phyloP scores from a whole-genome alignment of 1,284 basidiomycete genomes.

The Rhodotorula sp. region DNA sequence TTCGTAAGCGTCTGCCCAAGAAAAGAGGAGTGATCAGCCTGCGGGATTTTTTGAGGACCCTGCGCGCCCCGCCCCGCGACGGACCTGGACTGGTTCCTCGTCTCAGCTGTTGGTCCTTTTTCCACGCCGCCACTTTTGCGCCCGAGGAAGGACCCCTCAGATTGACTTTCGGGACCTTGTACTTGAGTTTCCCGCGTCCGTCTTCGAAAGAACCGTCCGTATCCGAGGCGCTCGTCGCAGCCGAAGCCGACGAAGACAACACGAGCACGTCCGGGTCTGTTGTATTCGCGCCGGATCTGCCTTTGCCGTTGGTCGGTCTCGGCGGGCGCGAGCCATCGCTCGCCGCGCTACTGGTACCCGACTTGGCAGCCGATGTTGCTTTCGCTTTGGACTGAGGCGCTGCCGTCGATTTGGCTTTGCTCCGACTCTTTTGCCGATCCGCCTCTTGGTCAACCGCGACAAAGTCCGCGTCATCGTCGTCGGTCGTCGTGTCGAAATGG shows the following conservation, averaged over 20 bases:
- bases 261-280: constrained; percentile 1
- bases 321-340: background rate
- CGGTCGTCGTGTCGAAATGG: background rate
- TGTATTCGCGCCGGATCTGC: background rate
- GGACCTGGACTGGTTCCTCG: constrained; percentile 17
- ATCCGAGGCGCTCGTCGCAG: background rate
- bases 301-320: background rate
- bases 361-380: background rate
- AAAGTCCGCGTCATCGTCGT: background rate
- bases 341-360: background rate
- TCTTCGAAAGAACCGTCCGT: constrained; percentile 48
- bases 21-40: no score
- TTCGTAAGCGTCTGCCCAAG: constrained; percentile 15
- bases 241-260: constrained; percentile 39
- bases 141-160: constrained; percentile 6
- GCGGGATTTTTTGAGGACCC: no score
- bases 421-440: constrained; percentile 35
- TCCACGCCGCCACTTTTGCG: constrained; percentile 13
- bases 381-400: constrained; percentile 21
- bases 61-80: background rate
- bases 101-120: constrained; percentile 18
- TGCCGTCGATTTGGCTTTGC: constrained; percentile 38
- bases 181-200: constrained; percentile 25
- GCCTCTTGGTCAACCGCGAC: background rate
- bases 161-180: constrained; percentile 31